These are phyloP conservation scores for Tympanopsis confertula DNA, from an alignment of 2,329 filamentous ascomycete species.

Conservation along the genomic window DNA sequence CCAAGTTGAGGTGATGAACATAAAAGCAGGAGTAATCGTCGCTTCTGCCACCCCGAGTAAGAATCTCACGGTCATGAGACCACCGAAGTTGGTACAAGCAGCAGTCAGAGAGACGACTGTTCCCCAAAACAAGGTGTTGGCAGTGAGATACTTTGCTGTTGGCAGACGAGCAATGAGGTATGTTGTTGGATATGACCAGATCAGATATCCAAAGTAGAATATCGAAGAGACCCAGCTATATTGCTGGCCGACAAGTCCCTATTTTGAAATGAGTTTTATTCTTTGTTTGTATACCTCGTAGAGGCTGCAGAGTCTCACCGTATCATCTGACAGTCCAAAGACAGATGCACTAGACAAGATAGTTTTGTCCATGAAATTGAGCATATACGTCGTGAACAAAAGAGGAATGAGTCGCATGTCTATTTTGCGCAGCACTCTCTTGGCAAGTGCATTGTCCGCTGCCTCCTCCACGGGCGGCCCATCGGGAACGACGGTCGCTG, in stretches of 20 bases:
- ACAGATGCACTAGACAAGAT: conserved; percentile 43
- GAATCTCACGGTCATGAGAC: conserved; percentile 37
- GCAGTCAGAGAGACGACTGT: conserved; percentile 29
- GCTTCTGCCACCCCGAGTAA: conserved; percentile 43
- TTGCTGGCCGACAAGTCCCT: conserved; percentile 25
- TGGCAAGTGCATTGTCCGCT: conserved; percentile 10
- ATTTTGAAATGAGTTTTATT: conserved; percentile 11
- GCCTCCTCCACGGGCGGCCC: conserved; percentile 1
- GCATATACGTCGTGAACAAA: conserved; percentile 42
- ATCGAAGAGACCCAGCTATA: conserved; percentile 33
- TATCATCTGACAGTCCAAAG: conserved; percentile 40
- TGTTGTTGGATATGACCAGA: conserved; percentile 36
- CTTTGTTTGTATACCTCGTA: conserved; percentile 14
- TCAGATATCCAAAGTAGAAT: conserved; percentile 36
- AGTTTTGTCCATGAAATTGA: conserved; percentile 52
- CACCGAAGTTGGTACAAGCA: conserved; percentile 32
- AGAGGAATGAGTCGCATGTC: conserved; percentile 41
- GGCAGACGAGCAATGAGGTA: conserved; percentile 33
- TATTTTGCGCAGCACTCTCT: conserved; percentile 38
- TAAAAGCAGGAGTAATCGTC: conserved; percentile 39
- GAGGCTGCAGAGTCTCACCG: conserved; percentile 13
- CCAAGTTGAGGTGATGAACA: conserved; percentile 43
- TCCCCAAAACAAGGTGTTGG: conserved; percentile 38
- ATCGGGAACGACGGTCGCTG: conserved; percentile 16
- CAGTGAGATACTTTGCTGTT: conserved; percentile 31